Base-by-base conservation (phyloP, 495 filamentous ascomycete species). In the Hypoxylon lenormandii region DNA sequence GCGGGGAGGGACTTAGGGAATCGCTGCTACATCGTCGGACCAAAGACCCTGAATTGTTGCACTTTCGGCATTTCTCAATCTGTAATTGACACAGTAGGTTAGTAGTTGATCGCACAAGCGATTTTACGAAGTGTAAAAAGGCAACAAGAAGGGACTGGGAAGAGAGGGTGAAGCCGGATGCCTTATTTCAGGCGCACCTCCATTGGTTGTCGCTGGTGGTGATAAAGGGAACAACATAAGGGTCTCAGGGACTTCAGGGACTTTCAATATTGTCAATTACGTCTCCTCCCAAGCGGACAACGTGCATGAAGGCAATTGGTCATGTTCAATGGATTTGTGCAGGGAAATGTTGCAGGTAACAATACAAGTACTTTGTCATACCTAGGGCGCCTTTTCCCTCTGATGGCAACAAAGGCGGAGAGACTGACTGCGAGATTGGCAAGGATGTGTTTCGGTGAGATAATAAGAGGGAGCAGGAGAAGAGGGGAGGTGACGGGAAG, bases 111-210 rank as follows among this genome's bases (percentile, higher is more conserved):
- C 36, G 18, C 47, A 50, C 7, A 12, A 15, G 47, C 18, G 37
- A 61, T 13, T 60, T 1, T 22, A 10, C 0, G 15, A 51, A 61
- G 58, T 61, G 58, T 43, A 61, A 22, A 19, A 52, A 61, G 58
- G 58, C 58, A 61, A 61, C 10, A 3, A 8, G 15, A 42, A 42
- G 4, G 12, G 15, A 42, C 38, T 42, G 38, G 30, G 19, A 61
- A 45, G 7, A 22, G 47, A 45, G 36, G 2, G n/a, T 26, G 0
- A 21, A 51, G 12, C 5, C 48, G 38, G 49, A 38, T 38, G 49
- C 59, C 59, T 62, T 33, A 10, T 53, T 26, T 40, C 16, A 16
- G 26, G 18, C 16, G 18, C 38, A 38, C 42, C 19, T 46, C 15
- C 4, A 50, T 18, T 10, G 28, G 36, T 12, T 7, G 22, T 18